Percentiles rank a stretch among this genome's conserved stretches.
phyloP scores from a whole-genome alignment of 1,139 yeast species.

The Nadsonia commutata region DNA sequence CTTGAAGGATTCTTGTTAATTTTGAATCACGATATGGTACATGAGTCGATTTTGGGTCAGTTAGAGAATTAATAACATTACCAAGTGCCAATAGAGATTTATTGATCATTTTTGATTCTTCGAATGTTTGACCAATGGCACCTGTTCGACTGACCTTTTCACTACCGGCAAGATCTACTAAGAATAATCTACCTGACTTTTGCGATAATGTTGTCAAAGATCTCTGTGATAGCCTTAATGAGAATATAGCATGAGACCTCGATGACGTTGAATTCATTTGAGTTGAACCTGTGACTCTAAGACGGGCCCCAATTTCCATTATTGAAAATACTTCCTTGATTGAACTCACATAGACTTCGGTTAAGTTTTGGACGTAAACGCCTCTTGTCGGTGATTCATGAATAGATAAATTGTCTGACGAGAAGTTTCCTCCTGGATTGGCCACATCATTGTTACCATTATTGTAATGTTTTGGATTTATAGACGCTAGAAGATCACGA shows the following conservation, averaged over 20 bases:
- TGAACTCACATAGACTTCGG: conserved; percentile 44
- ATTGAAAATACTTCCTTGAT: conserved; percentile 44
- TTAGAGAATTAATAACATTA: conserved; percentile 64
- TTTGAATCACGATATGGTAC: conserved; percentile 76
- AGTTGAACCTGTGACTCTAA: conserved; percentile 48
- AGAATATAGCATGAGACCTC: conserved; percentile 71
- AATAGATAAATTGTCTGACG: conserved; percentile 28
- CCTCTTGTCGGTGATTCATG: conserved; percentile 58
- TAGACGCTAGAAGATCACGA: conserved; percentile 40
- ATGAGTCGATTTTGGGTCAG: conserved; percentile 53
- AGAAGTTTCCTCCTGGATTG: conserved; percentile 6
- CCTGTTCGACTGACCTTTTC: conserved; percentile 80
- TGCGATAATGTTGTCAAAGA: conserved; percentile 39
- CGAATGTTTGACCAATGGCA: conserved; percentile 58
- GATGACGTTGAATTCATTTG: conserved; percentile 66
- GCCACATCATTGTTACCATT: conserved; percentile 8
- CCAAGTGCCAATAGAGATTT: conserved; percentile 67
- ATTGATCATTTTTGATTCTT: conserved; percentile 78
- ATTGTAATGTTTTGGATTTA: conserved; percentile 6
- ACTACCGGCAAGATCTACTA: conserved; percentile 83
- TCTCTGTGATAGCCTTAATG: conserved; percentile 49
- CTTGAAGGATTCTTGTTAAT: conserved; percentile 69
- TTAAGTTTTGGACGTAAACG: conserved; percentile 54
- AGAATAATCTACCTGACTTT: conserved; percentile 52
- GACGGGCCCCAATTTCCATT: conserved; percentile 39